Conservation (phyloP, 2,329 filamentous ascomycete genomes). For the Alternaria incomplexa region DNA sequence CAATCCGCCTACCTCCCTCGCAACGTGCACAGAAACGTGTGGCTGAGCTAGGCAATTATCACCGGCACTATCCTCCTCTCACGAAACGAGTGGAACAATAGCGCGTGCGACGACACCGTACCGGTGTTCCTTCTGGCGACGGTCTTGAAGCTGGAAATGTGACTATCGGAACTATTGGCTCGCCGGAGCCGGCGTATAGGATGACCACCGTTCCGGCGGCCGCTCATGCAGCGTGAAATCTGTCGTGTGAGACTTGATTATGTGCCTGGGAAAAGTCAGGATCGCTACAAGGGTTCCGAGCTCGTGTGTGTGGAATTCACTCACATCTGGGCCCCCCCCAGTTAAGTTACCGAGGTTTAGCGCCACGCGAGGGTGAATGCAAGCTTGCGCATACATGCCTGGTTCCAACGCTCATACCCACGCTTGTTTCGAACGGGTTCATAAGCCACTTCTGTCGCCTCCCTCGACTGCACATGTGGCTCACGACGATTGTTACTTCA, state of each 20-base stretch:
- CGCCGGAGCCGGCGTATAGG: not conserved
- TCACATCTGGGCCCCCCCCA: not conserved
- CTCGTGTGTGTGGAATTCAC: not conserved
- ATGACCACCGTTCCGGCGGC: not conserved
- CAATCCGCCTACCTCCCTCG: not conserved
- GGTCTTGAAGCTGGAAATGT: not conserved
- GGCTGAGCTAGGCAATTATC: not conserved
- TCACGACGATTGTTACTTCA: not conserved
- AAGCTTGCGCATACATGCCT: not conserved
- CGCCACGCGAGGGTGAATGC: not conserved
- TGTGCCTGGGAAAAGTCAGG: constrained; percentile 4
- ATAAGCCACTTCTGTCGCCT: not conserved
- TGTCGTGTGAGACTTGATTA: constrained; percentile 1
- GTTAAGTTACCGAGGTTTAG: constrained; percentile 2
- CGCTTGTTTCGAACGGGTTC: not conserved
- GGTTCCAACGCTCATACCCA: not conserved
- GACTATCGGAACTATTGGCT: not conserved
- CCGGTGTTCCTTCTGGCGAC: not conserved
- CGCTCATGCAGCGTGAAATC: not conserved
- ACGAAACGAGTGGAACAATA: not conserved
- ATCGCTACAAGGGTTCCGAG: not conserved
- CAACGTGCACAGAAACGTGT: not conserved
- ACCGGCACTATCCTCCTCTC: not conserved
- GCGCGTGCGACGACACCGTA: not conserved
- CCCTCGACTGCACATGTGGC: constrained; percentile 1